A percentile compares a stretch with the other conserved stretches of the same genome.
These are phyloP conservation scores for Peronospora belbahrii DNA, from an alignment of 352 stramenopile species.

Conservation along the genomic window DNA sequence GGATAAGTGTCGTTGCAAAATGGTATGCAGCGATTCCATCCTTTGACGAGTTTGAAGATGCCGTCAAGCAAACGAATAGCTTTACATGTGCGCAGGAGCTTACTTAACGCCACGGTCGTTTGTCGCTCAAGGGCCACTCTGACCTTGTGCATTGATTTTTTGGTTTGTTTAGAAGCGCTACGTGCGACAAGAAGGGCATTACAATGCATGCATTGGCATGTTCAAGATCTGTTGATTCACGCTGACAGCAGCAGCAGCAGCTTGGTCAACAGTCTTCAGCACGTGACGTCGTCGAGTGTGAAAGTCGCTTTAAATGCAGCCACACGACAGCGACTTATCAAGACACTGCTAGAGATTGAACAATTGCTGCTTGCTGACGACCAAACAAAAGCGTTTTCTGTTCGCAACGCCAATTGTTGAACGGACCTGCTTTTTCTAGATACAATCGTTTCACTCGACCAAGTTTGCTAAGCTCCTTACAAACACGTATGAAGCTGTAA, in stretches of 20 bases:
- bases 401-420: constrained; percentile 29
- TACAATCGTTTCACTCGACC: constrained; percentile 35
- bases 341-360: constrained; percentile 79
- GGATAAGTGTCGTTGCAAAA: constrained; percentile 36
- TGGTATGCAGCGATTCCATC: constrained; percentile 26
- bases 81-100: too few relatives aligned
- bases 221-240: constrained; percentile 61
- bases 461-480: constrained; percentile 40
- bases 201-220: constrained; percentile 81
- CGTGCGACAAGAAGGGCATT: constrained; percentile 79
- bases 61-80: constrained; percentile 40
- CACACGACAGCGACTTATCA: constrained; percentile 64
- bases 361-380: constrained; percentile 73
- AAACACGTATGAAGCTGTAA: constrained; percentile 23
- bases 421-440: constrained; percentile 35
- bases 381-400: constrained; percentile 63
- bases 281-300: constrained; percentile 3
- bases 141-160: background rate
- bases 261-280: constrained; percentile 5
- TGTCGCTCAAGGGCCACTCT: background rate
- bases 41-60: constrained; percentile 19
- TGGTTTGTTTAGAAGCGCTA: constrained; percentile 66
- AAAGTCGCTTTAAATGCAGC: constrained; percentile 26
- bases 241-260: constrained; percentile 31
- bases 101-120: constrained; percentile 27